phyloP scores from a whole-genome alignment of 2,329 filamentous ascomycete genomes.

The Phialemoniopsis sp. region DNA sequence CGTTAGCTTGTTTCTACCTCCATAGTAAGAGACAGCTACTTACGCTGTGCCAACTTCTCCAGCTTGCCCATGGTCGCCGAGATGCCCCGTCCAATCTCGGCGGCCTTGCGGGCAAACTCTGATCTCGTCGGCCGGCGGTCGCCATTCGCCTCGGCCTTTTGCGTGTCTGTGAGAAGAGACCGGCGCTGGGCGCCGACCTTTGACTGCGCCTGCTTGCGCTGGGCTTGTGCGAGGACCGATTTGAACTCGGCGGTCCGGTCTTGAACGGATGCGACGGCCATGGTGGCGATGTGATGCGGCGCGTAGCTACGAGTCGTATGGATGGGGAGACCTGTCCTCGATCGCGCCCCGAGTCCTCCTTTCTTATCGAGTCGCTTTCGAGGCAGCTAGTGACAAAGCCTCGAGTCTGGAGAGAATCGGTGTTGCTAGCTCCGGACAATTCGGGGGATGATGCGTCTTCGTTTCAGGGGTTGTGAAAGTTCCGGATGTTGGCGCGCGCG shows the following conservation, averaged over 20 bases:
- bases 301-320: too few species aligned
- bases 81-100: constrained; percentile 88
- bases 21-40: background rate
- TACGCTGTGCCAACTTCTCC: constrained; percentile 82
- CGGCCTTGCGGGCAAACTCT: constrained; percentile 89
- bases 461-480: too few species aligned
- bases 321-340: too few species aligned
- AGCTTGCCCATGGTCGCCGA: constrained; percentile 91
- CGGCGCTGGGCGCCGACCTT: constrained; percentile 78
- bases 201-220: constrained; percentile 66
- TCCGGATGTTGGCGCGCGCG: too few species aligned
- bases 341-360: too few species aligned
- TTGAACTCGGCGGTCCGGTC: constrained; percentile 95
- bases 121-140: constrained; percentile 60
- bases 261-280: constrained; percentile 78
- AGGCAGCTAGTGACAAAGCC: too few species aligned
- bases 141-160: constrained; percentile 61
- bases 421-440: too few species aligned
- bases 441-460: too few species aligned
- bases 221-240: constrained; percentile 81
- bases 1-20: constrained; percentile 14
- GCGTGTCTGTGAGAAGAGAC: constrained; percentile 70
- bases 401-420: too few species aligned
- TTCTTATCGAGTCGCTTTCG: too few species aligned
- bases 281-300: constrained; percentile 17